Evolutionary conservation across 345 rosid genomes (phyloP).

Genomic region (Boechera divaricarpa): DNA sequence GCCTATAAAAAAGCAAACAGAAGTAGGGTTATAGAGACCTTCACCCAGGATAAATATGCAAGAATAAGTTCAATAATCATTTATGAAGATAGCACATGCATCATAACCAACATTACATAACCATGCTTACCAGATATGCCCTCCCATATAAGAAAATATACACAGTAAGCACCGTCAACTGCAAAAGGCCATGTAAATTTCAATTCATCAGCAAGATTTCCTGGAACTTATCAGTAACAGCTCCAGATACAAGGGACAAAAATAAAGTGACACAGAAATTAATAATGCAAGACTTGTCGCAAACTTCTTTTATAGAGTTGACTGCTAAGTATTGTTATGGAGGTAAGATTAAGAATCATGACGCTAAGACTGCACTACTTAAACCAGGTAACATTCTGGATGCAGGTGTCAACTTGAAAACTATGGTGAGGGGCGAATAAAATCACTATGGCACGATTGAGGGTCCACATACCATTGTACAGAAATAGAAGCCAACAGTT

Average conservation of each 20-base stretch:
- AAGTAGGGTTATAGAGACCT: conserved; percentile 21
- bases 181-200: conserved; percentile 50
- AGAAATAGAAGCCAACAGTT: conserved; percentile 91
- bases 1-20: conserved; percentile 60
- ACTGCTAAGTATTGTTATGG: conserved; percentile 9
- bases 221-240: conserved; percentile 28
- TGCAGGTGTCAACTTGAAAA: conserved; percentile 28
- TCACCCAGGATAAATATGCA: conserved; percentile 24
- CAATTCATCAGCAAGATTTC: conserved; percentile 32
- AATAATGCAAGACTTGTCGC: conserved; percentile 9
- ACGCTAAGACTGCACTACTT: not conserved
- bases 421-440: not conserved
- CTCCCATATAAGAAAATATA: conserved; percentile 90
- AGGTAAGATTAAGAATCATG: conserved; percentile 5
- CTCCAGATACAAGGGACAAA: conserved; percentile 14
- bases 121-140: conserved; percentile 77
- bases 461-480: conserved; percentile 80
- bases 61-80: conserved; percentile 9
- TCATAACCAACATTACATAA: conserved; percentile 30
- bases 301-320: conserved; percentile 2
- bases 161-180: conserved; percentile 92
- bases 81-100: conserved; percentile 24
- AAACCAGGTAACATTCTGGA: conserved; percentile 15
- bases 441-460: conserved; percentile 9
- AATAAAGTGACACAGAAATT: conserved; percentile 4